Conservation (phyloP, 176 grass and related monocot genomes). For the Aegilops speltoides region DNA sequence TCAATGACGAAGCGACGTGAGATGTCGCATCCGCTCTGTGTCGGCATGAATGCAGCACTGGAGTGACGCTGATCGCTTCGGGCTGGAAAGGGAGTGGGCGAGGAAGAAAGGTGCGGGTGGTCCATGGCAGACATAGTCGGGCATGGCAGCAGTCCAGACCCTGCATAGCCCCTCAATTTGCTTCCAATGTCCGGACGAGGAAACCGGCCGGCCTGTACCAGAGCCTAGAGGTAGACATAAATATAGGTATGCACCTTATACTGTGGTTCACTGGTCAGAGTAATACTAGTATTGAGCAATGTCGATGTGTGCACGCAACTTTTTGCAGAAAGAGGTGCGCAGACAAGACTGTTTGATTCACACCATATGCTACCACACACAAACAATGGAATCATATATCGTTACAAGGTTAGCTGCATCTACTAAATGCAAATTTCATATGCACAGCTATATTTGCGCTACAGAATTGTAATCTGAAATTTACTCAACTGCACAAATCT, state of each 20-base stretch:
- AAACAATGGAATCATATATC: background rate
- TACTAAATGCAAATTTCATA: background rate
- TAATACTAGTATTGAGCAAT: conserved; percentile 2
- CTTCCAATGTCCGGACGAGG: background rate
- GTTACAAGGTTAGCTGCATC: background rate
- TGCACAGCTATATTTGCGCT: background rate
- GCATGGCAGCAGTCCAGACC: too few relatives aligned
- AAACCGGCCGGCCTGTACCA: background rate
- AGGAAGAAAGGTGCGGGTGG: too few relatives aligned
- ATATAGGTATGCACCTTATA: too few relatives aligned
- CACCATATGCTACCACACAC: background rate
- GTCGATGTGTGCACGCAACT: conserved; percentile 27
- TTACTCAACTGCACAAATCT: background rate
- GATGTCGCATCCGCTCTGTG: too few relatives aligned
- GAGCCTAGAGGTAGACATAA: background rate
- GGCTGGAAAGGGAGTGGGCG: too few relatives aligned
- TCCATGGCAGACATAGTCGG: too few relatives aligned
- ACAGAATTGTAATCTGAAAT: background rate
- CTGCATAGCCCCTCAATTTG: too few relatives aligned
- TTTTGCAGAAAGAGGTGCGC: background rate
- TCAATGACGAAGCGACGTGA: too few relatives aligned
- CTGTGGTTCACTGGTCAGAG: background rate
- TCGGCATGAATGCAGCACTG: too few relatives aligned
- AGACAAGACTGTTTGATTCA: conserved; percentile 7
- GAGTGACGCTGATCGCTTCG: too few relatives aligned